Conservation (phyloP, 2,329 filamentous ascomycete species). For the Fusarium caatingaense region DNA sequence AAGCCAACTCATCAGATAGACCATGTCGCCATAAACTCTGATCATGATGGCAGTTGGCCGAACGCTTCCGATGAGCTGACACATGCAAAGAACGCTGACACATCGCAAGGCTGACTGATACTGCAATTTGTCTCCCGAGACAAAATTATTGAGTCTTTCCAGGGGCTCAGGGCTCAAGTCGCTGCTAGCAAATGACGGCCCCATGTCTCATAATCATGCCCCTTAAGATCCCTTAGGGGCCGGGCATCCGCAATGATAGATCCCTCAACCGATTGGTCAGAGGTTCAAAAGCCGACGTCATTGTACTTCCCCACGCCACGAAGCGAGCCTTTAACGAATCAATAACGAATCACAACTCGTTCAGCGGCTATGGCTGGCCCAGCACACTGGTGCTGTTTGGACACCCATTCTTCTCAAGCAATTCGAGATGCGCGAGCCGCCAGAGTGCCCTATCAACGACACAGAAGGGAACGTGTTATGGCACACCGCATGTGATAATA, state of each 20-base stretch:
- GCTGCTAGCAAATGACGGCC: conserved; percentile 31
- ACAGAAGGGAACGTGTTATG: conserved; percentile 4
- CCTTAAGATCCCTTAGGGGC: conserved; percentile 44
- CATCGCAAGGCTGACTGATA: conserved; percentile 34
- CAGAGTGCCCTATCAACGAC: conserved; percentile 23
- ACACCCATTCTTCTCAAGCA: conserved; percentile 31
- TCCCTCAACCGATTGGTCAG: conserved; percentile 43
- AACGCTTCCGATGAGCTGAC: neutral
- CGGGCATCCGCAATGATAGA: conserved; percentile 34
- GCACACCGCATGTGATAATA: conserved; percentile 42
- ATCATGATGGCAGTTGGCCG: too few relatives aligned
- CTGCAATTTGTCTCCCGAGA: conserved; percentile 26
- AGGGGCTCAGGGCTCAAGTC: conserved; percentile 26
- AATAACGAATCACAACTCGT: conserved; percentile 40
- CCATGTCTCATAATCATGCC: conserved; percentile 45
- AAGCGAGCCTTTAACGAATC: conserved; percentile 21
- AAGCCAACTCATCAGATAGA: neutral
- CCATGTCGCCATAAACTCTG: too few relatives aligned
- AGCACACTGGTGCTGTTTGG: conserved; percentile 43
- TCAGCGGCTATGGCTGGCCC: conserved; percentile 43
- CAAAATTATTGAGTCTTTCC: conserved; percentile 25
- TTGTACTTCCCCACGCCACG: conserved; percentile 41
- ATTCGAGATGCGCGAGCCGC: conserved; percentile 26
- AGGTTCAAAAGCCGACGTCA: conserved; percentile 42
- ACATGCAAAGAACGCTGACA: neutral